Evolutionary conservation across 805 yeast species (phyloP), one percentile per base, ranked within the genome.

Genomic region (Monosporozyma unispora): DNA sequence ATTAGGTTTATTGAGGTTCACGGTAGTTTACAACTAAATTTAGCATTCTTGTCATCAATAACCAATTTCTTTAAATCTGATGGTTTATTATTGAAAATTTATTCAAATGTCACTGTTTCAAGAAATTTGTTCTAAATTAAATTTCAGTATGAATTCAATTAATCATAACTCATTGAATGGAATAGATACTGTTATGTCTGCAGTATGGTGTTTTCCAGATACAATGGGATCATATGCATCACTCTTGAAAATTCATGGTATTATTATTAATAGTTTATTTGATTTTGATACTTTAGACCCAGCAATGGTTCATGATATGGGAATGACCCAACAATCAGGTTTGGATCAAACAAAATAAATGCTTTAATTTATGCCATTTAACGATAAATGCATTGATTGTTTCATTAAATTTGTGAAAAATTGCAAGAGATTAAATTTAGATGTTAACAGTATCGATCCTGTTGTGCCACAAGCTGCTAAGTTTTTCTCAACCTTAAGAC

Each of bases 251-350:
- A 46, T 70, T 7, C 65, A 65, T 50, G 59, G 72, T 0, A 65
- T 65, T 18, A 46, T 71, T 47, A 57, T 71, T 10, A 55, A 67
- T 10, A 71, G 65, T 54, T 60, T 71, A 29, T 61, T 62, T 49
- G 73, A 71, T 49, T 51, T 66, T 46, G 69, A 67, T 42, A 48
- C 49, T 16, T 45, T 50, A 22, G 44, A 47, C 28, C 54, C 56
- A 37, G 29, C 29, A 21, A 31, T 21, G 31, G 29, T 43, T n/a
- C 16, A 23, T 19, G 40, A 31, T 21, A 44, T 31, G 8, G 38
- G 12, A 14, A 9, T 45, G 28, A 22, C 8, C 14, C 47, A 45
- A 22, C 42, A 45, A 31, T 29, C 12, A n/a, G 22, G 8, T 9
- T 39, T 27, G 3, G 2, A 21, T 4, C 11, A 16, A 7, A 37